These are phyloP conservation scores for Salvia hispanica DNA, from an alignment of 257 asterid genomes.

Conservation along the genomic window DNA sequence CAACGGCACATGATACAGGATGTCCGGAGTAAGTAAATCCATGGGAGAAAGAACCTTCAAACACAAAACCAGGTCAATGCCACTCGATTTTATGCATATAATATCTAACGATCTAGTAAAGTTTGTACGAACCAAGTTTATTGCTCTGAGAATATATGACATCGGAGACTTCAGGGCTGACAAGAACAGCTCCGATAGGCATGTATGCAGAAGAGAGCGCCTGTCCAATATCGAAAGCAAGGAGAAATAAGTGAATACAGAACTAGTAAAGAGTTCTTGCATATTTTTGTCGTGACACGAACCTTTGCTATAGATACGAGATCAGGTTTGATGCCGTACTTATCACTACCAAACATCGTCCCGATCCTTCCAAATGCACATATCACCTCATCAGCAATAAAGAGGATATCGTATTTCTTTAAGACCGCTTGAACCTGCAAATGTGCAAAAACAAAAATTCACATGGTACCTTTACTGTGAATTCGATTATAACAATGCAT, in stretches of 20 bases:
- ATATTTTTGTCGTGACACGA: constrained; percentile 1
- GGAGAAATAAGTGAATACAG: background rate
- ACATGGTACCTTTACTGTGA: background rate
- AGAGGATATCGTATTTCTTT: constrained; percentile 78
- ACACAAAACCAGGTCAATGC: background rate
- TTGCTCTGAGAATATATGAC: constrained; percentile 89
- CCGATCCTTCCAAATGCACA: constrained; percentile 98
- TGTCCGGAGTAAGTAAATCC: constrained; percentile 99
- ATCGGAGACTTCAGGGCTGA: constrained; percentile 74
- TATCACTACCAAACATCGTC: constrained; percentile 90
- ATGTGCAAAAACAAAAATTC: background rate
- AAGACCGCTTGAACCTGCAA: constrained; percentile 87
- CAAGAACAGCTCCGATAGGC: constrained; percentile 96
- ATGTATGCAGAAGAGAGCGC: constrained; percentile 93
- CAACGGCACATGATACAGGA: constrained; percentile 96
- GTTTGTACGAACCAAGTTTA: constrained; percentile 64
- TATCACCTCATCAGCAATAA: constrained; percentile 95
- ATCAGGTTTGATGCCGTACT: constrained; percentile 87
- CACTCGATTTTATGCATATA: background rate
- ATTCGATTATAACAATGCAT: background rate
- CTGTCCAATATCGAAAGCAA: constrained; percentile 38
- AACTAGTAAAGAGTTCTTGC: constrained; percentile 3
- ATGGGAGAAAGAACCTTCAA: constrained; percentile 78
- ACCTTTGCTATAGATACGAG: constrained; percentile 93
- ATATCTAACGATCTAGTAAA: constrained; percentile 4